Base-by-base conservation (phyloP, 139 green algal genomes). In the Volvox africanus region DNA sequence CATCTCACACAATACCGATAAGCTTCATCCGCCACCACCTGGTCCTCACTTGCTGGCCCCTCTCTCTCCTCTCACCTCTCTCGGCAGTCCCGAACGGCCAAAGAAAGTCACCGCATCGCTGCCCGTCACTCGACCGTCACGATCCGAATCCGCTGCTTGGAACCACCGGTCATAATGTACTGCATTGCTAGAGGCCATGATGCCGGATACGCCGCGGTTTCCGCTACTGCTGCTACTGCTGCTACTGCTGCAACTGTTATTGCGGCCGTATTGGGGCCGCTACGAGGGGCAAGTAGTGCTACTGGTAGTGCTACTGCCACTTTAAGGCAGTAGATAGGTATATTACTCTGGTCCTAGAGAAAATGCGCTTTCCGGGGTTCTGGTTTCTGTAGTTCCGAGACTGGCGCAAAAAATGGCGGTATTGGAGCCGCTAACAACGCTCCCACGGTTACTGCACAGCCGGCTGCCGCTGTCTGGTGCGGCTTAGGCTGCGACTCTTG, bases 31-130 rank as follows among this genome's bases (percentile, higher is more conserved):
- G n/a, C n/a, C n/a, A n/a, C n/a, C n/a, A n/a, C n/a, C n/a, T n/a
- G n/a, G n/a, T n/a, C n/a, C n/a, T n/a, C n/a, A n/a, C n/a, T n/a
- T n/a, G n/a, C n/a, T n/a, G n/a, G n/a, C n/a, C n/a, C n/a, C n/a
- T n/a, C n/a, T n/a, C n/a, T n/a, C n/a, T 55, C 44, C 44, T 9
- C 99, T 93, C 50, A 96, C 55, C 28, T 98, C 95, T 12, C 95
- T 91, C 0, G 96, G 93, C 69, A 99, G 93, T 1, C 95, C 95
- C 36, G 94, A 97, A 12, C 96, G 95, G 77, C 96, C 93, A 85
- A 99, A 99, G 84, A 99, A 99, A 16, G 82, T 76, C 30, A 99
- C 97, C 0, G 97, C 97, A 91, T 99, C 97, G 69, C 91, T 88
- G 69, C 94, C 94, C 30, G 94, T 96, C 6, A 96, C 92, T 0